Evolutionary conservation across 305 asterid species (phyloP), one percentile per base, ranked within the genome.

Genomic region (Galium porrigens): DNA sequence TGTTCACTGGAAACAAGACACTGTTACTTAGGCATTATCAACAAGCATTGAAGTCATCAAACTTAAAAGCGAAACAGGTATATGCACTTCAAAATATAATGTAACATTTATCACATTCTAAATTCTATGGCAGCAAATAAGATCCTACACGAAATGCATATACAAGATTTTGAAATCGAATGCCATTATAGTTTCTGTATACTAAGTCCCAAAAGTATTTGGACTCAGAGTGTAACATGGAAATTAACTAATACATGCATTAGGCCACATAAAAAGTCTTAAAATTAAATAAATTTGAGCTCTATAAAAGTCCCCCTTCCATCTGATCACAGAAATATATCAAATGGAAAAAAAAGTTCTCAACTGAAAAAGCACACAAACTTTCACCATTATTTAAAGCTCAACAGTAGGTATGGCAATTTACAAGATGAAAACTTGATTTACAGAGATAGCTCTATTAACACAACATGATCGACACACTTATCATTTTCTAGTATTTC

Each of bases 1-100:
- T 87, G 76, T 88, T 88, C 56, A 88, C 94, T 87, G 74, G 34
- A 66, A 80, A 67, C 48, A 15, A 58, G 36, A 54, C 56, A 48
- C 30, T 1, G 9, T 14, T 48, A 27, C 22, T 39, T 0, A 42
- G 49, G 20, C 17, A 29, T 10, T 42, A 46, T 46, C 10, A 63
- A 8, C 5, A 42, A 8, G 20, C 4, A 42, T 3, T 42, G 3
- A 62, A 62, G 36, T 22, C 66, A 62, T 62, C 3, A 14, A 57
- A 25, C 49, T 27, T 51, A 25, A 62, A 58, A 17, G 3, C 1
- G 8, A 58, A 15, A 15, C 10, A 6, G 63, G 33, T 32, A 33
- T 25, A 58, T 15, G 27, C 63, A 32, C 12, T 30, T 57, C 25
- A 57, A 14, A 33, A 29, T 22, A 12, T 10, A 42, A 42, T 15